These are phyloP conservation scores for Dentipellis fragilis DNA, from an alignment of 768 basidiomycete species.

Conservation along the genomic window DNA sequence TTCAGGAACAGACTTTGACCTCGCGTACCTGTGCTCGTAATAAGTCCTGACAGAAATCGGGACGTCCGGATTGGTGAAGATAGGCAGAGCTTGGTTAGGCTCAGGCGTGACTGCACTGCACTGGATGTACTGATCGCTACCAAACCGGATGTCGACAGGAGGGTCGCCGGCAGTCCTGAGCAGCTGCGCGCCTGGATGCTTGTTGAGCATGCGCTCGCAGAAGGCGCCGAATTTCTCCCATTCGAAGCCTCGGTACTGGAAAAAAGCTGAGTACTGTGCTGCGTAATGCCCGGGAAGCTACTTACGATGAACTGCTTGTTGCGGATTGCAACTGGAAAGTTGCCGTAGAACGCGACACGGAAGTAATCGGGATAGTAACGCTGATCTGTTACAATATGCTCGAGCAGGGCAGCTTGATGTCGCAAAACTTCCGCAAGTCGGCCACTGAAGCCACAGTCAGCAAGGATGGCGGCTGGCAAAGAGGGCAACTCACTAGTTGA, in stretches of 20 bases:
- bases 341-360: constrained; percentile 87
- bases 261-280: background rate
- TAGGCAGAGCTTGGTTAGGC: constrained; percentile 63
- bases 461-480: background rate
- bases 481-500: constrained; percentile 62
- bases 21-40: constrained; percentile 69
- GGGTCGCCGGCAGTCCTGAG: constrained; percentile 69
- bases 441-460: constrained; percentile 31
- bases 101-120: constrained; percentile 81
- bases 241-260: constrained; percentile 84
- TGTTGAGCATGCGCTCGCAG: constrained; percentile 86
- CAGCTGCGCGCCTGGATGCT: constrained; percentile 78
- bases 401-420: constrained; percentile 80
- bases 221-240: constrained; percentile 90
- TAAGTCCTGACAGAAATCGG: constrained; percentile 71
- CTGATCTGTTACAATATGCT: constrained; percentile 76
- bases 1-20: background rate
- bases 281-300: background rate
- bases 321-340: constrained; percentile 75
- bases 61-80: constrained; percentile 82
- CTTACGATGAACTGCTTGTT: constrained; percentile 87
- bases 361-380: constrained; percentile 91
- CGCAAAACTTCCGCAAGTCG: constrained; percentile 78
- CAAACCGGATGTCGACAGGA: constrained; percentile 68
- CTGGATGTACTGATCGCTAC: constrained; percentile 79